Base-by-base conservation (phyloP, 768 basidiomycete genomes). In the Candolleomyces aberdarensis region DNA sequence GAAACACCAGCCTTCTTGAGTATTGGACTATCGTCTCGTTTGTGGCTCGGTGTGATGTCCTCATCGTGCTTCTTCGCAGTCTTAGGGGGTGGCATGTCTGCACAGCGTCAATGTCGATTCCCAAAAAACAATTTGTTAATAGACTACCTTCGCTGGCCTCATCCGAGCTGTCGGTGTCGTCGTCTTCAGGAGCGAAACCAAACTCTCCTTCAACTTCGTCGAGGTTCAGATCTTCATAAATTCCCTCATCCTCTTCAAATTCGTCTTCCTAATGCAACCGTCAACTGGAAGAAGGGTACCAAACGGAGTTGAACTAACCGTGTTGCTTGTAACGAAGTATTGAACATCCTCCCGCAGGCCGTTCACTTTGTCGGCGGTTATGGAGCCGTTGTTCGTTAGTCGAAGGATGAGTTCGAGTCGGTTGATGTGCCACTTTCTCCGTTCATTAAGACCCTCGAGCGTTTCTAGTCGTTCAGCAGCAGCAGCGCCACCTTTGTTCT, bases 171-270 rank as follows among this genome's bases (percentile, higher is more conserved):
- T 94, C 91, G 57, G 84, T 89, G 10, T 91, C 86, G 52, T 85
- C 87, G 15, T 94, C 86, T 54, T 94, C 91, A 56, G 87, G 78
- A 57, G 83, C 84, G 47, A 92, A 78, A 58, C 92, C 91, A 70
- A 95, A 94, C 70, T 92, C 90, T 77, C 94, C 94, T 70, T 98
- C 96, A 72, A 97, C 94, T 70, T 97, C 96, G 66, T 97, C 92
- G 50, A 99, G 88, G 68, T 92, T 92, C 63, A 99, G 92, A 15
- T 98, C 97, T 67, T 98, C 97, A 69, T 99, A 99, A 55, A 99
- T 91, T 51, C 93, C 95, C 71, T 95, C 91, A 69, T 98, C 94
- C 72, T 96, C 96, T 61, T 98, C 95, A 73, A 97, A 99, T 67
- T 92, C 91, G 68, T 98, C 97, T 57, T 96, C 94, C 97, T 98